Conservation (phyloP, 192 early-diverging fungal genomes). For the Ambispora gerdemannii region DNA sequence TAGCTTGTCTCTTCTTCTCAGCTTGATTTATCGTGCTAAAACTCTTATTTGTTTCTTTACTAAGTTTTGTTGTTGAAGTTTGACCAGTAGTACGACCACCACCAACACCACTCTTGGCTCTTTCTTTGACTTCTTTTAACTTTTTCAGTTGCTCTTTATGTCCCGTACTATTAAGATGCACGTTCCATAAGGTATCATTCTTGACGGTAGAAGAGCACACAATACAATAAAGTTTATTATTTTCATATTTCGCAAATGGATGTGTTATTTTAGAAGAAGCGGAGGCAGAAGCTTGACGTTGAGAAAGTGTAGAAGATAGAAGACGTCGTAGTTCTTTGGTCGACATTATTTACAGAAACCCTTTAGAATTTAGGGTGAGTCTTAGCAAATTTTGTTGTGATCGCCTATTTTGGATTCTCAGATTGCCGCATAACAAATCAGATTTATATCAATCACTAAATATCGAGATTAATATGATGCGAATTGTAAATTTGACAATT, state of each 20-base stretch:
- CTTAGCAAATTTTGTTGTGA: no score
- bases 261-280: background rate
- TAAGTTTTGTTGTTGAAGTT: background rate
- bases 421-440: no score
- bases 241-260: constrained; percentile 13
- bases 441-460: no score
- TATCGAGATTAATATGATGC: no score
- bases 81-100: background rate
- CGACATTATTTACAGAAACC: no score
- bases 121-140: background rate
- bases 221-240: constrained; percentile 13
- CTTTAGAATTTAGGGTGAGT: no score
- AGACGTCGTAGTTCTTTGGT: constrained; percentile 17
- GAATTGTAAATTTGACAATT: no score
- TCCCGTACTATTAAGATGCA: background rate
- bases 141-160: constrained; percentile 15
- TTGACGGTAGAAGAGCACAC: background rate
- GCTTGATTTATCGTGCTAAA: background rate
- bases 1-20: background rate
- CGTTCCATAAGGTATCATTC: constrained; percentile 7
- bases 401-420: no score
- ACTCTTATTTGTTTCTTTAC: background rate
- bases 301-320: background rate
- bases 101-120: background rate
- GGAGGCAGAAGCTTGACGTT: background rate